A percentile compares a stretch with the other conserved stretches of the same genome.
These are phyloP conservation scores for Nannizzia gypsea DNA, from an alignment of 2,329 filamentous ascomycete species.

Conservation along the genomic window DNA sequence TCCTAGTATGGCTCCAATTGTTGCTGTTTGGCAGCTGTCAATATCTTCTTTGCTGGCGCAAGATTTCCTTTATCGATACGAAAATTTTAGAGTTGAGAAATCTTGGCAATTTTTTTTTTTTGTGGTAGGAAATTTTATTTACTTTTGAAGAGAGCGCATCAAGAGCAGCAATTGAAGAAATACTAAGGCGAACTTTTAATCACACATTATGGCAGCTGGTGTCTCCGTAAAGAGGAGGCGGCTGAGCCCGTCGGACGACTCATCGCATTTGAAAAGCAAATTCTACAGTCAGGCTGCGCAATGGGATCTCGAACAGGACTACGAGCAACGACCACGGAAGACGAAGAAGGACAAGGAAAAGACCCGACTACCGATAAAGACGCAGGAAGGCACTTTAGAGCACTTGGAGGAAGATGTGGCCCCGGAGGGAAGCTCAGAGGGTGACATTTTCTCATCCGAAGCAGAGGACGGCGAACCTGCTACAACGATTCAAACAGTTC, in stretches of 20 bases:
- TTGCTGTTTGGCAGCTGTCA: background rate
- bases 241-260: slow-evolving; percentile 35
- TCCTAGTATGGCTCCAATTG: background rate
- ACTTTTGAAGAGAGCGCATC: background rate
- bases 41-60: background rate
- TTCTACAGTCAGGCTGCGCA: slow-evolving; percentile 64
- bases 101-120: slow-evolving; percentile 19
- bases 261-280: slow-evolving; percentile 28
- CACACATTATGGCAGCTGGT: slow-evolving; percentile 32
- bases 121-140: background rate
- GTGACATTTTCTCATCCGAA: slow-evolving; percentile 52
- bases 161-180: background rate
- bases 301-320: slow-evolving; percentile 89
- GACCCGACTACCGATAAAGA: slow-evolving; percentile 75
- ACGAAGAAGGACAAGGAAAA: slow-evolving; percentile 63
- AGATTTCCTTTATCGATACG: background rate
- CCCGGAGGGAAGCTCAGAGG: slow-evolving; percentile 24
- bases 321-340: slow-evolving; percentile 69
- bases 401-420: slow-evolving; percentile 39
- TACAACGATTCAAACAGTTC: slow-evolving; percentile 33
- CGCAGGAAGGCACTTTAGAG: slow-evolving; percentile 61
- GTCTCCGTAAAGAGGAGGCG: slow-evolving; percentile 40
- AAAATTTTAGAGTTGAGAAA: slow-evolving; percentile 5
- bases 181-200: background rate
- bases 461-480: slow-evolving; percentile 44